These are phyloP conservation scores for Jatropha multifida DNA, from an alignment of 441 rosid species.

Conservation along the genomic window DNA sequence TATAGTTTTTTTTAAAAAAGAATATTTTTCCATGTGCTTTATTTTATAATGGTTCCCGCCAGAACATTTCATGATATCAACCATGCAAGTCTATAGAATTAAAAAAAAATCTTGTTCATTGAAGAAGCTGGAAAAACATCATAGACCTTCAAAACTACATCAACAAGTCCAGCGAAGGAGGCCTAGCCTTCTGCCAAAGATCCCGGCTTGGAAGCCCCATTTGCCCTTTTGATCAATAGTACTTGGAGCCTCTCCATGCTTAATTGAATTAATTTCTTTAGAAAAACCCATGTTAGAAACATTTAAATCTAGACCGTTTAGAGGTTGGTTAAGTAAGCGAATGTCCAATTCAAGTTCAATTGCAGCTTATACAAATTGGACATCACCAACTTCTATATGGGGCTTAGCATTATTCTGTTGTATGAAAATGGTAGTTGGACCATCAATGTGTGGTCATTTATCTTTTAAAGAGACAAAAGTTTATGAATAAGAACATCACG, in stretches of 20 bases:
- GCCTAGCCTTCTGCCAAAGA: no score
- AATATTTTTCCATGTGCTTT: no score
- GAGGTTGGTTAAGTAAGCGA: neutral
- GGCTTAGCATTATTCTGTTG: constrained; percentile 16
- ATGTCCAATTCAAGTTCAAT: neutral
- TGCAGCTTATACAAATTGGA: neutral
- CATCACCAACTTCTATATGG: neutral
- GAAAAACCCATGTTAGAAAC: constrained; percentile 13
- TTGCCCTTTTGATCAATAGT: neutral
- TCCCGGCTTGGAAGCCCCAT: no score
- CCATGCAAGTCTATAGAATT: no score
- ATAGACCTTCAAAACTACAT: no score
- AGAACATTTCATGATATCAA: no score
- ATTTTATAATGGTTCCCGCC: no score
- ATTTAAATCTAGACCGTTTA: neutral
- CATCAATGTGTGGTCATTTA: neutral
- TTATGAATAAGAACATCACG: neutral
- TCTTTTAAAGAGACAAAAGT: neutral
- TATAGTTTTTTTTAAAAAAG: no score
- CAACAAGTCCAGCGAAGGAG: no score
- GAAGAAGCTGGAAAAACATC: no score
- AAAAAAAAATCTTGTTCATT: no score
- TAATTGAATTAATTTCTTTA: neutral
- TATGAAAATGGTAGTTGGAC: neutral
- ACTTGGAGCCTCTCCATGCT: neutral